Conservation (phyloP, 164 flowering plant species). For the Dillenia suffruticosa region DNA sequence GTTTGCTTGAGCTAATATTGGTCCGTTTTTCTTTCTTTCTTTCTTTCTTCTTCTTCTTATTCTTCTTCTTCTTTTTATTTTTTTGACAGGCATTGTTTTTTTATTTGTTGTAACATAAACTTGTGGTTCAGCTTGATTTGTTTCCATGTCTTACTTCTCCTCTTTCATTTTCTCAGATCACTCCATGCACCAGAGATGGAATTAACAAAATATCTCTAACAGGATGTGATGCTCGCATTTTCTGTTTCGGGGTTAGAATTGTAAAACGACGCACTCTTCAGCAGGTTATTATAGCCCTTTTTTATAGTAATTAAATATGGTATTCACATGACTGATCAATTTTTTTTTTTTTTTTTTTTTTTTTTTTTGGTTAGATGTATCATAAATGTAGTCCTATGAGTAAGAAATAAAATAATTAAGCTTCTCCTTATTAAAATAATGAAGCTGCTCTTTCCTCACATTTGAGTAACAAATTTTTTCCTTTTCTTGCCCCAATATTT, state of each 20-base stretch:
- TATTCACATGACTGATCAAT: too few species aligned
- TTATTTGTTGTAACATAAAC: not conserved
- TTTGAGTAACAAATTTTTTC: too few species aligned
- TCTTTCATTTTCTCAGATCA: conserved; percentile 53
- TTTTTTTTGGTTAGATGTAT: too few species aligned
- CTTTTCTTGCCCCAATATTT: too few species aligned
- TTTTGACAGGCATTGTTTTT: not conserved
- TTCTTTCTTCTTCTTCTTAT: not conserved
- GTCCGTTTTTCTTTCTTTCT: not conserved
- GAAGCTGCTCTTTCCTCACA: too few species aligned
- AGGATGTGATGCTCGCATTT: conserved; percentile 86
- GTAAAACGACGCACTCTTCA: conserved; percentile 69
- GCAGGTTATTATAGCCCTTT: conserved; percentile 41
- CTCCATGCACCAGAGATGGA: conserved; percentile 72
- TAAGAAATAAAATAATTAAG: too few species aligned
- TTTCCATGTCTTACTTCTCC: not conserved
- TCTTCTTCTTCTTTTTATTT: not conserved
- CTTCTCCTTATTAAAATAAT: too few species aligned
- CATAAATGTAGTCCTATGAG: too few species aligned
- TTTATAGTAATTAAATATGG: too few species aligned
- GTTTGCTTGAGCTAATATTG: too few species aligned
- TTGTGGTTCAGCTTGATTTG: not conserved
- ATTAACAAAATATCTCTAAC: conserved; percentile 61
- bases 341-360: too few species aligned
- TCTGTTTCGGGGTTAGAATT: conserved; percentile 91